Evolutionary conservation across 2,329 filamentous ascomycete genomes (phyloP).

Genomic region (Pestalotiopsis fici): DNA sequence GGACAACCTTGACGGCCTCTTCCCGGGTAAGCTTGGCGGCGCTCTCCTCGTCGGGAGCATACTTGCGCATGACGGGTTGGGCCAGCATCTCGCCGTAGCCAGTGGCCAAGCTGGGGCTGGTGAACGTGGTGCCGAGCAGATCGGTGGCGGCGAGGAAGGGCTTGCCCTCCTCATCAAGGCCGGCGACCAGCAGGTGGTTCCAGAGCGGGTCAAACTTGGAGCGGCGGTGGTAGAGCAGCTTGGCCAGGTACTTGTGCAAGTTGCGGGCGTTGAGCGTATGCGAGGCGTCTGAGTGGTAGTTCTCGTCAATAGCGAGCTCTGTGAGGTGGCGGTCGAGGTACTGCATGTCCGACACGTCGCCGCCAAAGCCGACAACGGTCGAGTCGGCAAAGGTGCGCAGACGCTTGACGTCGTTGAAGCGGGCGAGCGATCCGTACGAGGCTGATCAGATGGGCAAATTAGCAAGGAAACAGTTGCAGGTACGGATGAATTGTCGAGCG

Average conservation of each 20-base stretch:
- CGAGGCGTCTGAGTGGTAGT: slow-evolving; percentile 62
- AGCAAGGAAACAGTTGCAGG: neutral
- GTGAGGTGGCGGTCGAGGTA: slow-evolving; percentile 91
- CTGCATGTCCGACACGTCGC: slow-evolving; percentile 99
- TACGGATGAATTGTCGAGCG: neutral
- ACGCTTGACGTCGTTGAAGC: slow-evolving; percentile 96
- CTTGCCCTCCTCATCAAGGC: slow-evolving; percentile 75
- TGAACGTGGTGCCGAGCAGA: slow-evolving; percentile 90
- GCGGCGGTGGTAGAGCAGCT: slow-evolving; percentile 93
- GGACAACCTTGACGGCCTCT: slow-evolving; percentile 76
- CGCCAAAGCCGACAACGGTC: slow-evolving; percentile 89
- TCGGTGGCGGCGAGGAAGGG: slow-evolving; percentile 93
- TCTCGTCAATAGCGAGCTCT: slow-evolving; percentile 84
- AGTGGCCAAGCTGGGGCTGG: slow-evolving; percentile 84
- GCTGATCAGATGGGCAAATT: slow-evolving; percentile 51
- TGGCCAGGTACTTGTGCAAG: slow-evolving; percentile 93
- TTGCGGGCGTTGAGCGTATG: slow-evolving; percentile 82
- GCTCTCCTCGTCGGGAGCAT: slow-evolving; percentile 82
- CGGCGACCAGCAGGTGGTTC: slow-evolving; percentile 92
- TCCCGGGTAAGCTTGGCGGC: slow-evolving; percentile 73
- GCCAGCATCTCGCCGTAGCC: slow-evolving; percentile 93
- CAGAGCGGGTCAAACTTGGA: slow-evolving; percentile 96
- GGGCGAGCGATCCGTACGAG: slow-evolving; percentile 94
- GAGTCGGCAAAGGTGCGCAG: slow-evolving; percentile 84
- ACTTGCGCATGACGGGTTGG: slow-evolving; percentile 82